A percentile compares a stretch with the other conserved stretches of the same genome.
These are phyloP conservation scores for Mucor indicus DNA, from an alignment of 371 early-diverging fungal species.

Conservation along the genomic window DNA sequence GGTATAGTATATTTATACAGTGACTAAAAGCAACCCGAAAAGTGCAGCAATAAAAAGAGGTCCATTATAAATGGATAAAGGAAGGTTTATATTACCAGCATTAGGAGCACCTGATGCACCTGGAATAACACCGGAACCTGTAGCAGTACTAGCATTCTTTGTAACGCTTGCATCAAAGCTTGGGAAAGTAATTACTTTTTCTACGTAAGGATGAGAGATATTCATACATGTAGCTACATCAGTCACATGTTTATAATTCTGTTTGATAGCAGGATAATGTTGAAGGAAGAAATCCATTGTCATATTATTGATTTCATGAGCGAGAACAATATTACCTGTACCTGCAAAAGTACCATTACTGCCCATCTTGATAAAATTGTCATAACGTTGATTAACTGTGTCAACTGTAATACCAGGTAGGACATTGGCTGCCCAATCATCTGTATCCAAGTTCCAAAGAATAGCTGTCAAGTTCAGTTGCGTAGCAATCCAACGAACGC, in stretches of 20 bases:
- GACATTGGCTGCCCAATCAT: constrained; percentile 44
- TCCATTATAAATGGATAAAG: constrained; percentile 18
- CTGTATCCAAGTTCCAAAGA: constrained; percentile 49
- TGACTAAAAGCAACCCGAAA: constrained; percentile 26
- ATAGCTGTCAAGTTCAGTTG: constrained; percentile 47
- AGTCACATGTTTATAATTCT: constrained; percentile 41
- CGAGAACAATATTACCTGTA: constrained; percentile 44
- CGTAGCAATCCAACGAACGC: constrained; percentile 54
- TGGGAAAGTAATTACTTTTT: constrained; percentile 39
- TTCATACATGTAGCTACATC: constrained; percentile 56
- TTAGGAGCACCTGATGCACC: constrained; percentile 26
- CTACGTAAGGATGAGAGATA: constrained; percentile 50
- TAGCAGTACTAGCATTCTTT: constrained; percentile 22
- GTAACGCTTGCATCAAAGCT: constrained; percentile 26
- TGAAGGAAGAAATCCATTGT: constrained; percentile 48
- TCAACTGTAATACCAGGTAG: constrained; percentile 33
- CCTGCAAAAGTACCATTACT: constrained; percentile 37
- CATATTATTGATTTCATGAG: constrained; percentile 55
- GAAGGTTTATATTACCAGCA: constrained; percentile 1
- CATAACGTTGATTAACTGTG: constrained; percentile 36
- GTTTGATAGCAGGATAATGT: constrained; percentile 47
- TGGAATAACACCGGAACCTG: constrained; percentile 32
- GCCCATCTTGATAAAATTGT: constrained; percentile 42
- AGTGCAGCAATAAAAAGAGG: constrained; percentile 32
- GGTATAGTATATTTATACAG: constrained; percentile 19